These are phyloP conservation scores for Colletotrichum sp. DNA, from an alignment of 2,329 filamentous ascomycete species.

Conservation along the genomic window DNA sequence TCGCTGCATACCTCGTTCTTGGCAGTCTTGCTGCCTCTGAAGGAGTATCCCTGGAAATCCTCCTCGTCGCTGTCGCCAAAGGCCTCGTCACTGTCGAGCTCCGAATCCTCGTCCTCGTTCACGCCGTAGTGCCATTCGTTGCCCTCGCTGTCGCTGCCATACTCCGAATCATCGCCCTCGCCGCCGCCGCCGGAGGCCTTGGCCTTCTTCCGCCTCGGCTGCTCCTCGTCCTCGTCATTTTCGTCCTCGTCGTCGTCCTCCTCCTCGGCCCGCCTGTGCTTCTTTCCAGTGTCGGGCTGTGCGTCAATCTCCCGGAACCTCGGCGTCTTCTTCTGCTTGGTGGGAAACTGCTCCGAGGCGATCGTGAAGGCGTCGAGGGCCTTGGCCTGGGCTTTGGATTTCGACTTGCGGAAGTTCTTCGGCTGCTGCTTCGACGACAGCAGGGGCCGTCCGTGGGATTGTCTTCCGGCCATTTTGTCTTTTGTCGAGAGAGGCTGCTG, in stretches of 20 bases:
- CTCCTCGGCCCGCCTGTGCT: constrained; percentile 24
- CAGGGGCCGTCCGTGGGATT: constrained; percentile 61
- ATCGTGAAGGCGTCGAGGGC: constrained; percentile 64
- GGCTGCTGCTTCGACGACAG: constrained; percentile 40
- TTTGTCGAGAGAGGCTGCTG: neutral
- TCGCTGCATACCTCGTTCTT: constrained; percentile 27
- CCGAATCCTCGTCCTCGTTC: constrained; percentile 65
- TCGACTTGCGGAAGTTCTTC: constrained; percentile 48
- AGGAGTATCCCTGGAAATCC: constrained; percentile 75
- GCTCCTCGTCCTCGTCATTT: constrained; percentile 60
- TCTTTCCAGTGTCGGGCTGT: constrained; percentile 28
- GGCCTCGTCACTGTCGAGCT: constrained; percentile 76
- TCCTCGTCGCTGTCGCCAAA: constrained; percentile 91
- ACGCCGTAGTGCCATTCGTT: constrained; percentile 83
- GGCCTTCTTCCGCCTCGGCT: constrained; percentile 45
- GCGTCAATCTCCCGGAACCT: constrained; percentile 58
- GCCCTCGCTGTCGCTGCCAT: constrained; percentile 84
- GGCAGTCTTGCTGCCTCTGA: constrained; percentile 51
- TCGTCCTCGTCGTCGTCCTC: constrained; percentile 43
- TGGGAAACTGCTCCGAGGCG: constrained; percentile 57
- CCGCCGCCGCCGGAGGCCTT: constrained; percentile 49
- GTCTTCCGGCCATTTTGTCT: constrained; percentile 59
- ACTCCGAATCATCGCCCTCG: constrained; percentile 63
- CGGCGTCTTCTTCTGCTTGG: constrained; percentile 51
- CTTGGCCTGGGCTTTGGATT: constrained; percentile 51